Conservation (phyloP, 108 stramenopile genomes). For the Cyclotella kingstonii region DNA sequence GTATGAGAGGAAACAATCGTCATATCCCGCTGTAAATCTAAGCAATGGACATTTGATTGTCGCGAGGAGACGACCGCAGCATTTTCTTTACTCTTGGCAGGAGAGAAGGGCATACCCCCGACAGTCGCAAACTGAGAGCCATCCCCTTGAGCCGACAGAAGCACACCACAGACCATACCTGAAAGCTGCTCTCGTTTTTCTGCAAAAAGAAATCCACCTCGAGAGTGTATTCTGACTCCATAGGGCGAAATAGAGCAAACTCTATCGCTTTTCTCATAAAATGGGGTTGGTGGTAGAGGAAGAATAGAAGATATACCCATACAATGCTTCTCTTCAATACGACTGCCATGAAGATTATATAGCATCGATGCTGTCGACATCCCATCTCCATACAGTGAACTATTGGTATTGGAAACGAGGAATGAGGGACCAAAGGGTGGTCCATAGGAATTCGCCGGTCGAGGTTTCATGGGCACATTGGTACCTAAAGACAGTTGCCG, state of each 20-base stretch:
- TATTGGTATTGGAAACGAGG: conserved; percentile 3
- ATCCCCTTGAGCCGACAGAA: conserved; percentile 7
- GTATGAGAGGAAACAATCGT: conserved; percentile 65
- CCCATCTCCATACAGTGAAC: too few species aligned
- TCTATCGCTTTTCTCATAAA: conserved; percentile 32
- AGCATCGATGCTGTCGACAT: not conserved
- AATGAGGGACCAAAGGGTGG: conserved; percentile 51
- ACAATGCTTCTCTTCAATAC: conserved; percentile 29
- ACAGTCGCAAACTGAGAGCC: conserved; percentile 47
- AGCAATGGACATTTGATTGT: conserved; percentile 61
- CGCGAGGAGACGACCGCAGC: not conserved
- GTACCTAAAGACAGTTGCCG: too few species aligned
- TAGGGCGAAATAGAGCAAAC: conserved; percentile 64
- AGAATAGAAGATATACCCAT: conserved; percentile 53
- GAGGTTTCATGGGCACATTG: conserved; percentile 20
- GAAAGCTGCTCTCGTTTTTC: conserved; percentile 56
- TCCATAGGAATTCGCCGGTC: conserved; percentile 62
- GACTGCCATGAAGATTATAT: conserved; percentile 4
- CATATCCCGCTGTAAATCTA: conserved; percentile 71
- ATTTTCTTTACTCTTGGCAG: not conserved
- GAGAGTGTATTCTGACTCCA: conserved; percentile 67
- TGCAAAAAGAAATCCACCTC: conserved; percentile 60
- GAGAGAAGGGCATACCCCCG: conserved; percentile 53
- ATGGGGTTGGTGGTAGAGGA: conserved; percentile 28
- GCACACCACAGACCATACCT: conserved; percentile 44